phyloP scores from a whole-genome alignment of 163 green algal species.

The Trebouxia gelatinosa region DNA sequence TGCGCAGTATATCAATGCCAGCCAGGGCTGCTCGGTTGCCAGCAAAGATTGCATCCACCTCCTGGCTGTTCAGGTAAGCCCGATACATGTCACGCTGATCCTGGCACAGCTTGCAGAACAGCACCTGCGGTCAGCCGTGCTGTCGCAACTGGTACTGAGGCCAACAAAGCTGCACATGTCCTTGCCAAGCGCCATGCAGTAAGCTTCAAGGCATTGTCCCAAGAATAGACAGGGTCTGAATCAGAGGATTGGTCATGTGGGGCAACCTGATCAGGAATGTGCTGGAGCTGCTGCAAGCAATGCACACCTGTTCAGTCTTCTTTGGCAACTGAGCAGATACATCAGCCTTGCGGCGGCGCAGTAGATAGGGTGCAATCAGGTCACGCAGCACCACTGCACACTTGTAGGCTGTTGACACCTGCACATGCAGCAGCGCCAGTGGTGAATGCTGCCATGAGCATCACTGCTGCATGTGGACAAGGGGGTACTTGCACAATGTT shows the following conservation, averaged over 20 bases:
- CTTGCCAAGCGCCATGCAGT: not conserved
- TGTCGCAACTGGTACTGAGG: not conserved
- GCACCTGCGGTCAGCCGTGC: constrained; percentile 57
- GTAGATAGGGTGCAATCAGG: constrained; percentile 93
- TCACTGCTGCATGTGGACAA: too few species aligned
- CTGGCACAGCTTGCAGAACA: constrained; percentile 87
- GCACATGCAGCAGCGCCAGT: too few species aligned
- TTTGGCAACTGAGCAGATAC: constrained; percentile 83
- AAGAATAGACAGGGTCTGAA: not conserved
- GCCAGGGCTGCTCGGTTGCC: constrained; percentile 75
- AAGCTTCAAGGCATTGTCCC: not conserved
- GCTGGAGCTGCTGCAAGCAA: too few species aligned
- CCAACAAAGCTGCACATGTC: not conserved
- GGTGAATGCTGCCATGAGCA: not conserved
- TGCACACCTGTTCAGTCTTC: constrained; percentile 94
- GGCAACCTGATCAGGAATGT: not conserved
- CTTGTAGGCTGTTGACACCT: constrained; percentile 86
- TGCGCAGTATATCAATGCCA: constrained; percentile 95
- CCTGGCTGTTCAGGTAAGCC: constrained; percentile 72
- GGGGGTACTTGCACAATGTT: too few species aligned
- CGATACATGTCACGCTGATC: constrained; percentile 88
- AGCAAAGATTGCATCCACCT: constrained; percentile 63
- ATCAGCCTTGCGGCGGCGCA: constrained; percentile 91
- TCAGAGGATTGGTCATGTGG: not conserved
- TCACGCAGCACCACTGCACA: constrained; percentile 93